Conservation (phyloP, 768 basidiomycete genomes). For the Xanthoconium purpureum region DNA sequence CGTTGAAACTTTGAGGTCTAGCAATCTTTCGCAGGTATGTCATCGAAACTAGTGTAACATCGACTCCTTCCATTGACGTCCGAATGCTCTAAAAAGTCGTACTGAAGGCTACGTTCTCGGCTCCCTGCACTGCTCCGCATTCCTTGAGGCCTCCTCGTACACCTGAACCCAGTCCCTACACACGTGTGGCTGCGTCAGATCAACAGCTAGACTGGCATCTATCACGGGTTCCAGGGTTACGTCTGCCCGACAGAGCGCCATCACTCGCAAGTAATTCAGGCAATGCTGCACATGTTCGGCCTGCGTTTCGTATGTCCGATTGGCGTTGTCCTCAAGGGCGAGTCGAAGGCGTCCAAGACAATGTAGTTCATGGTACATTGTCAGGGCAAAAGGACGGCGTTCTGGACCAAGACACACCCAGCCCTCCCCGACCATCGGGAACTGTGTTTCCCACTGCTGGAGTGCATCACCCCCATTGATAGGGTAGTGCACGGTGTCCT, state of each 20-base stretch:
- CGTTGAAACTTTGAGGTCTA: too few relatives aligned
- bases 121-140: constrained; percentile 6
- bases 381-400: constrained; percentile 32
- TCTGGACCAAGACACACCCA: constrained; percentile 29
- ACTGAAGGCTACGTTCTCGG: not conserved
- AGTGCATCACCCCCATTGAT: constrained; percentile 23
- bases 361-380: constrained; percentile 40
- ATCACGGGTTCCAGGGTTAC: constrained; percentile 45
- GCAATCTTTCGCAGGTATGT: not conserved
- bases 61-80: not conserved
- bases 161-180: constrained; percentile 28
- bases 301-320: constrained; percentile 15
- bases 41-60: not conserved
- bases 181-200: constrained; percentile 23
- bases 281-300: constrained; percentile 40
- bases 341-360: constrained; percentile 33
- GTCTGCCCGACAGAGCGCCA: constrained; percentile 45
- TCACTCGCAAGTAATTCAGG: constrained; percentile 47
- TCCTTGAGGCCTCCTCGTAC: constrained; percentile 23
- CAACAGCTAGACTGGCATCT: constrained; percentile 14
- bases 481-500: constrained; percentile 26
- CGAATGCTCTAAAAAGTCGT: not conserved
- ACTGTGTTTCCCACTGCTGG: constrained; percentile 23
- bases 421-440: constrained; percentile 17
- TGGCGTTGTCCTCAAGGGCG: constrained; percentile 18